Evolutionary conservation across 805 yeast species (phyloP), one percentile per base, ranked within the genome.

Genomic region (Ogataea henricii): DNA sequence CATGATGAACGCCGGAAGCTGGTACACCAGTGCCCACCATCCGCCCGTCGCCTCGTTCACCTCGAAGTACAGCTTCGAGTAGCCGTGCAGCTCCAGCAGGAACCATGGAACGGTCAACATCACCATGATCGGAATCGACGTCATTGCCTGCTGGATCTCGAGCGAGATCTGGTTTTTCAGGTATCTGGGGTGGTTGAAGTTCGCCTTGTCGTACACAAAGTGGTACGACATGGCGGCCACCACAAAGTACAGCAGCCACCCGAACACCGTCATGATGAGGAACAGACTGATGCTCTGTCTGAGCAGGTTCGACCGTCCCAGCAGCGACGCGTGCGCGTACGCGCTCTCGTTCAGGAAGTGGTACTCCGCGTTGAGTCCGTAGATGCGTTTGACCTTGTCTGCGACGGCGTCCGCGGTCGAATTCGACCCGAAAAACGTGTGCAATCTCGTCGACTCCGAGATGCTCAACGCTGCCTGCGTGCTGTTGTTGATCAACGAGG

Each of bases 101-200:
- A 94, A 91, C 87, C 96, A 92, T 30, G 98, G 98, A 6, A 83
- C 78, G 0, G 99, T 94, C 56, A 88, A 74, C 25, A 78, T 45
- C 17, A 94, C 94, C 99, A 94, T 94, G 16, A 74, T 65, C 25
- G 99, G 99, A 56, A 94, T 90, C 13, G 97, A 85, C 16, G 85
- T 69, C 51, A 80, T 54, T 0, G 97, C 96, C 63, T 83, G 85
- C 53, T 77, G 70, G 53, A 92, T 87, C 66, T 94, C 99, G 63
- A 89, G 71, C 4, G 79, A 70, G 80, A 94, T 82, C 72, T 94
- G 99, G 71, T 94, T 92, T 67, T 94, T 94, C 69, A 94, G 77
- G 68, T 88, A 92, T 66, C 96, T 80, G 50, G 99, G 99, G 67
- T 94, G 99, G 70, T 92, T 89, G 78, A 92, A 89, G 49, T 89